Evolutionary conservation across 352 stramenopile species (phyloP), one percentile per base, ranked within the genome.

Genomic region (Phytophthora lateralis): DNA sequence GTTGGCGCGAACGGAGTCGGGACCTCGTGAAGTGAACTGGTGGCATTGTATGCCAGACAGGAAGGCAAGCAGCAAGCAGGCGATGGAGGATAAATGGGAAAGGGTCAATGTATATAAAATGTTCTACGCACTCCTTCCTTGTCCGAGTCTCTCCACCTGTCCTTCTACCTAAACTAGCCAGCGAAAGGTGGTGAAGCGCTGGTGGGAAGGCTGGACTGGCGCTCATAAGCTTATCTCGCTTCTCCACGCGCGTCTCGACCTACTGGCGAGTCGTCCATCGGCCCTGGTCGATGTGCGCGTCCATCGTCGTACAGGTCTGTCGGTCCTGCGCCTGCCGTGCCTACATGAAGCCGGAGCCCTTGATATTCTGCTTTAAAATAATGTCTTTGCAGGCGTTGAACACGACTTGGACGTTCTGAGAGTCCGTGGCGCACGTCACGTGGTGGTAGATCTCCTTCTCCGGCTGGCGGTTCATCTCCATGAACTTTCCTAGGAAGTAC

Each of bases 351-450:
- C 85, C 90, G 18, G 85, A 94, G 60, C 89, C 87, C 69, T 96
- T 95, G 66, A 98, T 90, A 88, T 97, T 98, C 67, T 93, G 84
- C 71, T 93, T 89, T 54, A 98, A 82, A 69, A 98, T 97, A 67
- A 97, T 97, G 62, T 98, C 90, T 90, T 98, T 98, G 76, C 93
- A 98, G 46, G 90, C 90, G 64, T 98, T 97, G 86, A 99, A 98
- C 54, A 99, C 96, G 71, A 97, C 82, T 66, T 97, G 83, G 41
- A 99, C 91, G 70, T 98, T 98, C 71, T 98, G 84, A n/a, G 95
- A 98, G 77, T 99, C 96, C 8, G 96, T 99, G 30, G 96, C 95
- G 71, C 96, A 99, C 32, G 95, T 98, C 45, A 98, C 89, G 78
- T 98, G 93, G 71, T 96, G 77, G 78, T 98, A 98, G 47, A 98